These are phyloP conservation scores for Nakazawaea anatomiae DNA, from an alignment of 805 yeast species.

Conservation along the genomic window DNA sequence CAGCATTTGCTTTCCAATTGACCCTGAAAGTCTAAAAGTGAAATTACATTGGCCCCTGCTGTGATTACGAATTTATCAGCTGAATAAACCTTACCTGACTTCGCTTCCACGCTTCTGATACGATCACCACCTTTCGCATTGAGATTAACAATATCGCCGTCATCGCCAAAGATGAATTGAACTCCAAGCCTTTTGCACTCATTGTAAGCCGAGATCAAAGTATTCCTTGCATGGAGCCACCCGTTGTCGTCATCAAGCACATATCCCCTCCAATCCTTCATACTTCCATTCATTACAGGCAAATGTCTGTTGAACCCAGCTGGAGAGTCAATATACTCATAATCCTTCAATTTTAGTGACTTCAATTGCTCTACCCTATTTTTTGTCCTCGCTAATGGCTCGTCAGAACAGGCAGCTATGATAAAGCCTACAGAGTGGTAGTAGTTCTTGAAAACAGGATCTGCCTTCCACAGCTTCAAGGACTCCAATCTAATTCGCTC, in stretches of 20 bases:
- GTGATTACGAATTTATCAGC: slow-evolving; percentile 18
- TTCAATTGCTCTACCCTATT: slow-evolving; percentile 5
- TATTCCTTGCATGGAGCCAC: slow-evolving; percentile 25
- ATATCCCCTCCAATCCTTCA: slow-evolving; percentile 12
- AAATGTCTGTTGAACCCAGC: slow-evolving; percentile 7
- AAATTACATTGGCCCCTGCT: slow-evolving; percentile 26
- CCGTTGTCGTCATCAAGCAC: slow-evolving; percentile 17
- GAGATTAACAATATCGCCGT: slow-evolving; percentile 7
- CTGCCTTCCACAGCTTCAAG: slow-evolving; percentile 21
- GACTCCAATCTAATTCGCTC: slow-evolving; percentile 23
- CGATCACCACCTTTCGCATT: neutral
- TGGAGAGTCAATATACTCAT: slow-evolving; percentile 10
- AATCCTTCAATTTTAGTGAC: slow-evolving; percentile 1
- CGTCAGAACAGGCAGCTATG: slow-evolving; percentile 15
- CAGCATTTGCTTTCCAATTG: slow-evolving; percentile 17
- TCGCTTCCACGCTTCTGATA: neutral
- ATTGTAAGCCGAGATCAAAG: slow-evolving; percentile 17
- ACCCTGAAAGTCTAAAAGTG: slow-evolving; percentile 16
- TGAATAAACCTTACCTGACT: slow-evolving; percentile 1
- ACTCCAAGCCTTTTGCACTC: slow-evolving; percentile 25
- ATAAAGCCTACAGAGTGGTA: slow-evolving; percentile 22
- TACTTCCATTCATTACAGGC: slow-evolving; percentile 12
- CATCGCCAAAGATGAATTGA: slow-evolving; percentile 15
- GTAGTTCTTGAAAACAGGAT: slow-evolving; percentile 20
- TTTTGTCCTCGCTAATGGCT: slow-evolving; percentile 9